phyloP scores from a whole-genome alignment of 1,139 yeast genomes.

The Chernovozyma sophiae-reginae region DNA sequence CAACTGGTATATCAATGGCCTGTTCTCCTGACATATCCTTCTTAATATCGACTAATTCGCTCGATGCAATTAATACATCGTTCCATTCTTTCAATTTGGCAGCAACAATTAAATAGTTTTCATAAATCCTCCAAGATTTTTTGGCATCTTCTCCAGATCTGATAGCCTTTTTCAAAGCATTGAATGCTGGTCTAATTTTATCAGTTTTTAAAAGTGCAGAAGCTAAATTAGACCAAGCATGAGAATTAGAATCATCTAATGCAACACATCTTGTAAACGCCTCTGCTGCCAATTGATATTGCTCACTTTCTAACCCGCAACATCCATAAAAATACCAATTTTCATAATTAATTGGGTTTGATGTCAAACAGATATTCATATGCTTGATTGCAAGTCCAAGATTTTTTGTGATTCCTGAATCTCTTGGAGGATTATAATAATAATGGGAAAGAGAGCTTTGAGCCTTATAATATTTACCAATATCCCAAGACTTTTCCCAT shows the following conservation, averaged over 20 bases:
- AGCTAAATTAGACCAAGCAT: conserved; percentile 94
- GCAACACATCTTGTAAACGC: conserved; percentile 92
- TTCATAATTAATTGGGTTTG: conserved; percentile 72
- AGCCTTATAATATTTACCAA: conserved; percentile 80
- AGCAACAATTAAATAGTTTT: conserved; percentile 80
- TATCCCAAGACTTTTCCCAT: conserved; percentile 87
- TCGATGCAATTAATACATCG: conserved; percentile 74
- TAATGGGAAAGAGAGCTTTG: conserved; percentile 78
- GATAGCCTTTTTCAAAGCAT: conserved; percentile 76
- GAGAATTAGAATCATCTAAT: conserved; percentile 75
- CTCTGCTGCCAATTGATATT: conserved; percentile 79
- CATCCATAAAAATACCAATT: conserved; percentile 96
- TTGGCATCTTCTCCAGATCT: conserved; percentile 60
- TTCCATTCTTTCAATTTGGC: conserved; percentile 80
- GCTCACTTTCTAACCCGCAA: conserved; percentile 71
- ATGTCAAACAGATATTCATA: conserved; percentile 68
- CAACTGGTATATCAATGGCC: conserved; percentile 69
- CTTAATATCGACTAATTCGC: conserved; percentile 51
- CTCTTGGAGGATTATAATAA: conserved; percentile 62
- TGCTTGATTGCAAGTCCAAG: conserved; percentile 57
- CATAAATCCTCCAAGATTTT: conserved; percentile 87
- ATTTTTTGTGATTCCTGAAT: conserved; percentile 50
- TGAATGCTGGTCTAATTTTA: conserved; percentile 72
- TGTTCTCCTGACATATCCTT: conserved; percentile 54
- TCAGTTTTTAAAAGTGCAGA: conserved; percentile 66